Evolutionary conservation across 1,284 basidiomycete genomes (phyloP), one percentile per base, ranked within the genome.

Genomic region (Irpex sp.): DNA sequence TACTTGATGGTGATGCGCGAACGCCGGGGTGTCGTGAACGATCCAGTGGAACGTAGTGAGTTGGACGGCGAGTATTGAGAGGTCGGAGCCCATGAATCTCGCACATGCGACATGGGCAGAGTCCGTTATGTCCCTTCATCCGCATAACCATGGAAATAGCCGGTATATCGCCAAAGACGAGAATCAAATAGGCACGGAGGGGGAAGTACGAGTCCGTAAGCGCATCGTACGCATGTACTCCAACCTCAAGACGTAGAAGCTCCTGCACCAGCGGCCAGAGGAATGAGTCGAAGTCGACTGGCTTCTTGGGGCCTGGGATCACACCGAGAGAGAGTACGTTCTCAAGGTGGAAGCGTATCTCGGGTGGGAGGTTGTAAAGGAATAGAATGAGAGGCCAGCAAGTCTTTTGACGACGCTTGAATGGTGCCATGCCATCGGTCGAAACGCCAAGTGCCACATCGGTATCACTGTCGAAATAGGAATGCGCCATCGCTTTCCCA

Each of bases 51-150:
- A 78, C 72, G 64, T 82, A 83, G 60, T 75, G 71, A 0, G 74
- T 68, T 0, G 59, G 72, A 0, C 17, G 38, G 3, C 47, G 55
- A 17, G 57, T 31, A 7, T 66, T 60, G 0, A 75, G 78, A 17
- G 70, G 64, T 0, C 69, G 68, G 0, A 83, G 37, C 4, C 76
- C 80, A 6, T 54, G 61, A 8, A 83, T 82, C 1, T 72, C 67
- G 68, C 81, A 84, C 68, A 77, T 76, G 1, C 77, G 75, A 65
- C 82, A 84, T 0, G 82, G 81, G 1, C 48, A 71, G 19, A 73
- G 49, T 0, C 74, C 78, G 62, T 83, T 83, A 56, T 81, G 79
- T 0, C 81, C 81, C 63, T 82, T 82, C 74, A 82, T 79, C 0
- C 71, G 63, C 75, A 82, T 77, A 2, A 82, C 40, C 73, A 79